Base-by-base conservation (phyloP, 2,329 filamentous ascomycete genomes). In the Curvularia sp. region DNA sequence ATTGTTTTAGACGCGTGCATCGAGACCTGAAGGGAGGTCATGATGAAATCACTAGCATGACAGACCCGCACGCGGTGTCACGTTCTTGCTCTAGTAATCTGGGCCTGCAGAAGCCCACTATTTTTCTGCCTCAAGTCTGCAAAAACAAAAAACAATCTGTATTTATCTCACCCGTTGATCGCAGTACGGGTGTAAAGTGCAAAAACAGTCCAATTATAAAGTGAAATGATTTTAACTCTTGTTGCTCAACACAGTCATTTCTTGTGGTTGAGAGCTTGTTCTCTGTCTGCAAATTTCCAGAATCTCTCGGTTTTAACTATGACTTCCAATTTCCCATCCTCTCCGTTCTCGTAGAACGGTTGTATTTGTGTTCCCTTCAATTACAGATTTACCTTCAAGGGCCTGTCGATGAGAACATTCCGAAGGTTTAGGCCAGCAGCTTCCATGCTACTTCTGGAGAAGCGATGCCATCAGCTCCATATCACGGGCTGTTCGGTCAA, bases 11-110 rank as follows among this genome's bases (percentile, higher is more conserved):
- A 50, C 49, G 49, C 46, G 44, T 42, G 30, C 28, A 12, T 46
- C 26, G 9, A 48, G 56, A 18, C 35, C 41, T 22, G 5, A 26
- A 48, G 30, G 18, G 7, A 28, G 55, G 55, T 58, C 52, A 58
- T 55, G 33, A 61, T 61, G 54, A 52, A 52, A 61, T 61, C 58
- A 61, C 57, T 54, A 39, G 15, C 35, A 26, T 26, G 28, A 30
- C 38, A 49, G 38, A 53, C 38, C 54, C 43, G 28, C 53, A 53
- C 26, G 49, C 58, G 47, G 10, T 58, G 42, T 58, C 50, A 60
- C 54, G 55, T 60, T 31, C 30, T 31, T 35, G 33, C 13, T 60
- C 43, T 33, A 30, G 41, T 38, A 44, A 31, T 31, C 50, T 26
- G 15, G 3, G 15, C 3, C 22, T 26, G 12, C 41, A 43, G 20